These are phyloP conservation scores for Paraphaeosphaeria sporulosa DNA, from an alignment of 2,329 filamentous ascomycete genomes.

Conservation along the genomic window DNA sequence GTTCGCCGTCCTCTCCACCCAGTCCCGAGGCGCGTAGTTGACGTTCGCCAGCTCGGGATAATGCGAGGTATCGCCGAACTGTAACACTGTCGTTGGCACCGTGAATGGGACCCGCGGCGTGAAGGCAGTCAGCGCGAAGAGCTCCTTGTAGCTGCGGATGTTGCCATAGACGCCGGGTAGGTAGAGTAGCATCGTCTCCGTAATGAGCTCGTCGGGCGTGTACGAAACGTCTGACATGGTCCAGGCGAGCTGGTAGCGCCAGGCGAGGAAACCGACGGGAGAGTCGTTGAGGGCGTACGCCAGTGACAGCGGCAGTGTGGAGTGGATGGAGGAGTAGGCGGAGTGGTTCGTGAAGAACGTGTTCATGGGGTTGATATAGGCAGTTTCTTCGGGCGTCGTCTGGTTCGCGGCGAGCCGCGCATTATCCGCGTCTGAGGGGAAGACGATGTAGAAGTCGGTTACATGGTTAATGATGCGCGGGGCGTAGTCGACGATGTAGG, in stretches of 20 bases:
- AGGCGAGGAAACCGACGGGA: slow-evolving; percentile 20
- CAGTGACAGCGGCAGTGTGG: slow-evolving; percentile 12
- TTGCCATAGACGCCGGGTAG: slow-evolving; percentile 17
- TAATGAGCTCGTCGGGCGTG: slow-evolving; percentile 11
- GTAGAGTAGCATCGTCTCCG: slow-evolving; percentile 11
- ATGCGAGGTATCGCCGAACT: slow-evolving; percentile 1
- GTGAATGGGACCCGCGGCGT: not conserved
- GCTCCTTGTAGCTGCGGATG: slow-evolving; percentile 16
- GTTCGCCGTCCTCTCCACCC: slow-evolving; percentile 11
- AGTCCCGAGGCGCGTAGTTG: slow-evolving; percentile 10
- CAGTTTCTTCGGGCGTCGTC: slow-evolving; percentile 17
- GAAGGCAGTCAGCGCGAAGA: not conserved
- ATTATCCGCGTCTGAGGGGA: slow-evolving; percentile 1
- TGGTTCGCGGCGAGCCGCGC: slow-evolving; percentile 13
- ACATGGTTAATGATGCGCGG: slow-evolving; percentile 15
- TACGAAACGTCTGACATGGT: slow-evolving; percentile 10
- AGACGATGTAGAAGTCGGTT: slow-evolving; percentile 14
- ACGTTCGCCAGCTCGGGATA: slow-evolving; percentile 4
- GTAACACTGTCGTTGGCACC: slow-evolving; percentile 12
- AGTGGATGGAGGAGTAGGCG: slow-evolving; percentile 13
- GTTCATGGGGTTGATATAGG: slow-evolving; percentile 4
- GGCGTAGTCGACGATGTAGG: slow-evolving; percentile 4
- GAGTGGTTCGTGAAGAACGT: slow-evolving; percentile 6
- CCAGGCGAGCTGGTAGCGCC: slow-evolving; percentile 15
- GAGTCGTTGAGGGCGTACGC: slow-evolving; percentile 16